A percentile compares a stretch with the other conserved stretches of the same genome.
These are phyloP conservation scores for Ceratobasidium sp. DNA, from an alignment of 1,284 basidiomycete genomes.

Conservation along the genomic window DNA sequence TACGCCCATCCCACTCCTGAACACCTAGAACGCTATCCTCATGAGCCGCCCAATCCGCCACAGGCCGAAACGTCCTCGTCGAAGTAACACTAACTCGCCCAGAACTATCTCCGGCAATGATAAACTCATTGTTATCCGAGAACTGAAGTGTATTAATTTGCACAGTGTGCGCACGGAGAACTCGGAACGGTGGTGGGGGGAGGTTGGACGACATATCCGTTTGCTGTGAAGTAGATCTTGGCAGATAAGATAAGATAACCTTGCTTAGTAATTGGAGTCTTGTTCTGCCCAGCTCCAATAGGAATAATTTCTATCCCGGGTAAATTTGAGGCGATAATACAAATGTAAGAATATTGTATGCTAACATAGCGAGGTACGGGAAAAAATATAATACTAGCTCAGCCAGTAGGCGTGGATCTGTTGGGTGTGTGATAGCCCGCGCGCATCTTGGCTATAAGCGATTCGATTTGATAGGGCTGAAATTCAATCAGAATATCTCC, in stretches of 20 bases:
- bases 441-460: slow-evolving; percentile 38
- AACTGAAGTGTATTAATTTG: slow-evolving; percentile 71
- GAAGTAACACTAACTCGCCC: slow-evolving; percentile 81
- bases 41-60: slow-evolving; percentile 84
- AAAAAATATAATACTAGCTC: too few species aligned
- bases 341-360: too few species aligned
- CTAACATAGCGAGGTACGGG: too few species aligned
- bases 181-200: slow-evolving; percentile 71
- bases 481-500: neutral
- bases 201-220: slow-evolving; percentile 33
- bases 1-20: slow-evolving; percentile 73
- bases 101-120: slow-evolving; percentile 85
- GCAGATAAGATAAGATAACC: neutral
- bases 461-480: slow-evolving; percentile 41
- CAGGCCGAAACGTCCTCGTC: slow-evolving; percentile 75
- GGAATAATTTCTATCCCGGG: too few species aligned
- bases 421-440: slow-evolving; percentile 22
- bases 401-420: neutral
- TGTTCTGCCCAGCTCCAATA: too few species aligned
- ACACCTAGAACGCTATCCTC: slow-evolving; percentile 79
- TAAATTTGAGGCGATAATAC: too few species aligned
- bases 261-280: neutral
- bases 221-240: neutral
- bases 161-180: slow-evolving; percentile 78
- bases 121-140: slow-evolving; percentile 76